Base-by-base conservation (phyloP, 345 rosid species). In the Gossypium herbaceum region DNA sequence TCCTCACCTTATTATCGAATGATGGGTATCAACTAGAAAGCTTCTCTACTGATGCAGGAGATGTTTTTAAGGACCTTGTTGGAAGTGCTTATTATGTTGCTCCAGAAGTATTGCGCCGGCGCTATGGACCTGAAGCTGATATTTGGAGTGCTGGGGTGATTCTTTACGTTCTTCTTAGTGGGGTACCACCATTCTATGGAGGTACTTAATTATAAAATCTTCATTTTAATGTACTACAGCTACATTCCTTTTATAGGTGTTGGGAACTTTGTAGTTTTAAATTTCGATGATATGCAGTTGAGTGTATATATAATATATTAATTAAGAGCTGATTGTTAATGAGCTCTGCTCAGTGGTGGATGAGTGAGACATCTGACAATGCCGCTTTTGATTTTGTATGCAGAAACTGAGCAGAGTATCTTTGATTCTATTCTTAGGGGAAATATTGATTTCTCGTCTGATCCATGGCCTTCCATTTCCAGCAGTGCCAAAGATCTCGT, bases 71-170 rank as follows among this genome's bases (percentile, higher is more conserved):
- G 81, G 97, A 92, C 78, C 94, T 94, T 77, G 98, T 90, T 63
- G 98, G 98, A 78, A 94, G 98, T 88, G 92, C 98, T n/a, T 94
- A 91, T 81, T 94, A 94, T 80, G 97, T 94, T 51, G 97, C 98
- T 43, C 98, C 98, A 39, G 98, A 94, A 79, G 97, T 94, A 68
- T 73, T 94, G 68, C 85, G 80, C 2, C 87, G 93, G 50, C 81
- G 70, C 68, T 94, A 94, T 84, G 98, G 98, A 75, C 86, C 97
- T 60, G 97, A 92, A 79, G 86, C 86, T 75, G 97, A 94, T 80
- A 91, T 91, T 60, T 94, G 97, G 97, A 94, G 98, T 86, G 95
- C 97, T 25, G 98, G 98, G 45, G 95, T 88, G 79, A 91, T 92
- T 63, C 83, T 92, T 7, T 94, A 85, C 79, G 88, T 94, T 82